These are phyloP conservation scores for Rubroboletus pulcherrimus DNA, from an alignment of 768 basidiomycete genomes.

Conservation along the genomic window DNA sequence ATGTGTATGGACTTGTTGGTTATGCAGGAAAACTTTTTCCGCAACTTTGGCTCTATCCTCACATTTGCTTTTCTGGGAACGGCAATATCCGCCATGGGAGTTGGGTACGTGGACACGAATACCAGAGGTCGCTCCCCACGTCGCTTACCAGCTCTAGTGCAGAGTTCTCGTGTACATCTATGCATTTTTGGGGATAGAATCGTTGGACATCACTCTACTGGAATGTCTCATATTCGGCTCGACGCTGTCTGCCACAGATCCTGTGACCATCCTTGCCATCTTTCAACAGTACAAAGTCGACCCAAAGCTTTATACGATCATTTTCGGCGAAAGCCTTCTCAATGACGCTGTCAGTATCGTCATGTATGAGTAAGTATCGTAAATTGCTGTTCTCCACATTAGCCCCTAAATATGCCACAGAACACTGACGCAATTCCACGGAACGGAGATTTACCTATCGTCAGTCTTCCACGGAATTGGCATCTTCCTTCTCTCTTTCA, in stretches of 20 bases:
- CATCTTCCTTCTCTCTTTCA: slow-evolving; percentile 95
- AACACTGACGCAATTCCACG: slow-evolving; percentile 89
- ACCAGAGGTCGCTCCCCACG: background rate
- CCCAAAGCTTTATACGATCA: slow-evolving; percentile 94
- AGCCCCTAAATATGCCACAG: slow-evolving; percentile 37
- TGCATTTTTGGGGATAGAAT: slow-evolving; percentile 89
- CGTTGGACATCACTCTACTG: slow-evolving; percentile 76
- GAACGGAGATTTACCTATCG: slow-evolving; percentile 76
- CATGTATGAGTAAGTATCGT: slow-evolving; percentile 91
- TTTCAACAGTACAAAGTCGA: slow-evolving; percentile 99
- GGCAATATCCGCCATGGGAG: slow-evolving; percentile 92
- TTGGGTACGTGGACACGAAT: slow-evolving; percentile 63
- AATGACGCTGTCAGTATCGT: slow-evolving; percentile 99
- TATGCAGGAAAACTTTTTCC: slow-evolving; percentile 91
- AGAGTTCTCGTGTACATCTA: slow-evolving; percentile 94
- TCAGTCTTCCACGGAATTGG: slow-evolving; percentile 97
- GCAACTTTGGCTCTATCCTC: slow-evolving; percentile 95
- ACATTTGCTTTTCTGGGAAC: slow-evolving; percentile 94
- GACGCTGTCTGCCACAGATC: slow-evolving; percentile 95
- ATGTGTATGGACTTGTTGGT: background rate
- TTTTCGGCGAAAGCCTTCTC: slow-evolving; percentile 94
- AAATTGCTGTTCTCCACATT: background rate
- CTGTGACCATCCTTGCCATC: slow-evolving; percentile 95
- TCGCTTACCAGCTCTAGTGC: slow-evolving; percentile 48
- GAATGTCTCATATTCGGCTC: slow-evolving; percentile 97